These are phyloP conservation scores for Eucalyptus microcorys DNA, from an alignment of 345 rosid species.

Conservation along the genomic window DNA sequence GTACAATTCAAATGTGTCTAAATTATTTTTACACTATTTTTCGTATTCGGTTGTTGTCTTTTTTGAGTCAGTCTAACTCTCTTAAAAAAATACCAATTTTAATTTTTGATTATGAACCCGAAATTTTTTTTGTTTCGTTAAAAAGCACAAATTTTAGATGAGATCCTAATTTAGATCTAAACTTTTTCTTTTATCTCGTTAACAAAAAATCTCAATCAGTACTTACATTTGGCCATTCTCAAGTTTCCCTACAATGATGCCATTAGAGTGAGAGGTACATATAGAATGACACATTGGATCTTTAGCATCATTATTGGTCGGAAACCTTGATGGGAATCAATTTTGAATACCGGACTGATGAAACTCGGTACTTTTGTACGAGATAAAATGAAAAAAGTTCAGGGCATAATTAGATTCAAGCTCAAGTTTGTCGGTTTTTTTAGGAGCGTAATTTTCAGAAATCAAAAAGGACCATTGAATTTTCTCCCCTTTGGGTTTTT, in stretches of 20 bases:
- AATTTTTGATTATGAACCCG: rapidly evolving
- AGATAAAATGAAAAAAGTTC: not conserved
- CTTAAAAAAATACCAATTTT: too few species aligned
- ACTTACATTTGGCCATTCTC: rapidly evolving
- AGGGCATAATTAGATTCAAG: not conserved
- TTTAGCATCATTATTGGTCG: too few species aligned
- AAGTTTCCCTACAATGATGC: not conserved
- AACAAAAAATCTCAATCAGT: too few species aligned
- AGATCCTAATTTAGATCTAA: rapidly evolving
- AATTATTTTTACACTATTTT: not conserved
- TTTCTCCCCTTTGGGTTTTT: not conserved
- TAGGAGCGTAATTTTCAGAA: not conserved
- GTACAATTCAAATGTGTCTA: too few species aligned
- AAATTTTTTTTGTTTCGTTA: too few species aligned
- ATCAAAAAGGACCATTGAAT: not conserved
- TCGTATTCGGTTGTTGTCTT: rapidly evolving
- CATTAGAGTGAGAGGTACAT: not conserved
- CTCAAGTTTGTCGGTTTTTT: too few species aligned
- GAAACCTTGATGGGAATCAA: too few species aligned
- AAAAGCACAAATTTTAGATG: not conserved
- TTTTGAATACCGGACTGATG: not conserved
- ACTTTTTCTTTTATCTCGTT: not conserved
- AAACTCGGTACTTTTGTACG: not conserved
- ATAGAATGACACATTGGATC: not conserved
- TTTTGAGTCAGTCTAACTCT: not conserved